These are phyloP conservation scores for Claviceps monticola DNA, from an alignment of 2,329 filamentous ascomycete genomes.

Conservation along the genomic window DNA sequence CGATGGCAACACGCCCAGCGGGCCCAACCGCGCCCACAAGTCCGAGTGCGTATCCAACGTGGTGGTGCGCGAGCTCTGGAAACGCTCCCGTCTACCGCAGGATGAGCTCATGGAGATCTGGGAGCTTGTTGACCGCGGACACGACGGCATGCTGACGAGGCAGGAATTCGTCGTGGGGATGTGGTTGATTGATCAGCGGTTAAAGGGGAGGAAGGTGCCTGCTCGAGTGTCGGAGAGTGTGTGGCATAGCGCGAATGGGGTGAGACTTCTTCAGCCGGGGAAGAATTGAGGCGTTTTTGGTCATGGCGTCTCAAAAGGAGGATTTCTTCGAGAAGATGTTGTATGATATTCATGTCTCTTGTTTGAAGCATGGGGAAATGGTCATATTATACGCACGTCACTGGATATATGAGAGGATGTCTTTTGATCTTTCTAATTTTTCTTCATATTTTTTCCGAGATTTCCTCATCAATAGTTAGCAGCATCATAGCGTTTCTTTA, in stretches of 20 bases:
- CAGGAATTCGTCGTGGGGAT: slow-evolving; percentile 71
- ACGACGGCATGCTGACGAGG: slow-evolving; percentile 42
- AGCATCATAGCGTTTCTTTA: too few relatives aligned
- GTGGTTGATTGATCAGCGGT: slow-evolving; percentile 69
- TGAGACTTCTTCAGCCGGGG: slow-evolving; percentile 23
- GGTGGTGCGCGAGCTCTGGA: slow-evolving; percentile 64
- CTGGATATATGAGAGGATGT: too few relatives aligned
- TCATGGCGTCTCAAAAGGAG: background rate
- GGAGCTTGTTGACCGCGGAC: slow-evolving; percentile 52
- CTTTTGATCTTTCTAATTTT: too few relatives aligned
- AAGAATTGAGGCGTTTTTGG: background rate
- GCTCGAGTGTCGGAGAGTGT: slow-evolving; percentile 57
- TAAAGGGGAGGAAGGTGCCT: slow-evolving; percentile 69
- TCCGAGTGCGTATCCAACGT: slow-evolving; percentile 49
- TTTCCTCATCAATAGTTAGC: too few relatives aligned
- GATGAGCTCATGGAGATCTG: slow-evolving; percentile 64
- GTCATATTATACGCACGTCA: too few relatives aligned
- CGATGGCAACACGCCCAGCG: slow-evolving; percentile 8
- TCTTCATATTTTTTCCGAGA: too few relatives aligned
- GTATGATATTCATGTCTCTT: too few relatives aligned
- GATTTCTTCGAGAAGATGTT: background rate
- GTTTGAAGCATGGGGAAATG: too few relatives aligned
- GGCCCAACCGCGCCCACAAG: slow-evolving; percentile 10
- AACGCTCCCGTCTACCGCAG: slow-evolving; percentile 49
- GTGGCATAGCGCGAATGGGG: slow-evolving; percentile 52